Evolutionary conservation across 768 basidiomycete genomes (phyloP), one percentile per base, ranked within the genome.

Genomic region (Auricularia sp.): DNA sequence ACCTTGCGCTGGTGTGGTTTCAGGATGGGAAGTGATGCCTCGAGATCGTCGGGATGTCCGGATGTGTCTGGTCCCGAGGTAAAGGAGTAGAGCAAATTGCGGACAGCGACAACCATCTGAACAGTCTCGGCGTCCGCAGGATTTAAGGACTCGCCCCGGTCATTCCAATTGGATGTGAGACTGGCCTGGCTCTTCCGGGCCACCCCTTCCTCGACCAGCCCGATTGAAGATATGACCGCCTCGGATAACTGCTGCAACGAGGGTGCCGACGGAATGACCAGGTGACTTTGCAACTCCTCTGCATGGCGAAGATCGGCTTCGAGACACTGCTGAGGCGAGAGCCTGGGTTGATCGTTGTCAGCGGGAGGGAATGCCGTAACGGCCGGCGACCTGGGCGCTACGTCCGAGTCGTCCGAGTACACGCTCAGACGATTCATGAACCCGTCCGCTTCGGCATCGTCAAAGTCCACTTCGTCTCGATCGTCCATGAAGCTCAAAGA

Each of bases 1-100:
- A 96, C 88, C 69, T 91, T 91, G 62, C 91, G 81, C 65, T 92
- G 92, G 0, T 86, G 85, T 10, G 88, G 88, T 74, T 92, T 92
- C 54, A 93, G 78, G 21, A 59, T 59, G 29, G 56, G 56, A 35
- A 59, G 24, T 33, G 11, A n/a, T 18, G 54, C 10, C 54, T 54
- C 54, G 54, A 54, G 54, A n/a, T 54, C 54, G 29, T n/a, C 18
- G 29, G 54, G 18, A n/a, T 34, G 24, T 29, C 29, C 29, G 29
- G 56, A n/a, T 29, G 56, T 29, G 34, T 24, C 56, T 29, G 56
- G 29, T 33, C 56, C 21, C 56, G 21, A 29, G 29, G 56, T 29
- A 35, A 59, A 59, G 29, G 56, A 59, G 34, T 59, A 35, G 14
- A 59, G 34, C 56, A 59, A 24, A 29, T 59, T 34, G 24, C 56